Conservation (phyloP, 2,329 filamentous ascomycete genomes). For the Aspergillus amoenus region DNA sequence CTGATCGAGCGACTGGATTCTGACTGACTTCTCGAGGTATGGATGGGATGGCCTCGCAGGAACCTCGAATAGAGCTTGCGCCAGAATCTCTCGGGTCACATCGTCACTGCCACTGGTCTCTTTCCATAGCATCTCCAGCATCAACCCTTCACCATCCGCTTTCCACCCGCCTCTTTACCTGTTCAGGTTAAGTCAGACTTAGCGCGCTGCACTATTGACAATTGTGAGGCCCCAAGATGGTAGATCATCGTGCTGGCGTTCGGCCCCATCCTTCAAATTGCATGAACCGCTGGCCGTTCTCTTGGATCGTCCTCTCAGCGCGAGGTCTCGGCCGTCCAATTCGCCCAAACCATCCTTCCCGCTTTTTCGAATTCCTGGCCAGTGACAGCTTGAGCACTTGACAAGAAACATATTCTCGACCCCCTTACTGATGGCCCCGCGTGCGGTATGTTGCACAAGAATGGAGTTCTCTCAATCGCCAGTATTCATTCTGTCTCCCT, state of each 20-base stretch:
- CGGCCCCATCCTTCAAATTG: constrained; percentile 16
- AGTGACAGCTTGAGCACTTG: background rate
- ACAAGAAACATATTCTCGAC: constrained; percentile 9
- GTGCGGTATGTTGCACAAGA: constrained; percentile 33
- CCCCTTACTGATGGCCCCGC: constrained; percentile 32
- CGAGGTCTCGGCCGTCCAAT: background rate
- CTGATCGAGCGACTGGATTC: constrained; percentile 5
- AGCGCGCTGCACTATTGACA: constrained; percentile 25
- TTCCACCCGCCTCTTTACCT: constrained; percentile 11
- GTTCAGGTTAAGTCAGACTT: constrained; percentile 12
- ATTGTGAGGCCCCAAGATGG: constrained; percentile 17
- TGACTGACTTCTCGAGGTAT: constrained; percentile 4
- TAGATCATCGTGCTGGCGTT: constrained; percentile 29
- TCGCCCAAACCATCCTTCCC: background rate
- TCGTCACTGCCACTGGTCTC: constrained; percentile 1
- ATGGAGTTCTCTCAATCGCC: constrained; percentile 9
- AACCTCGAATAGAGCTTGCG: constrained; percentile 5
- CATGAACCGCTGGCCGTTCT: constrained; percentile 20
- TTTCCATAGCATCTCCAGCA: constrained; percentile 1
- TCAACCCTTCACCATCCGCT: constrained; percentile 9
- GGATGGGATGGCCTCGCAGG: constrained; percentile 9
- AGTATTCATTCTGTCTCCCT: background rate
- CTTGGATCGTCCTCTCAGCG: background rate
- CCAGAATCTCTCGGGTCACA: background rate
- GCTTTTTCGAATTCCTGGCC: background rate